Evolutionary conservation across 495 filamentous ascomycete genomes (phyloP).

Genomic region (Symbiotaphrina buchneri): DNA sequence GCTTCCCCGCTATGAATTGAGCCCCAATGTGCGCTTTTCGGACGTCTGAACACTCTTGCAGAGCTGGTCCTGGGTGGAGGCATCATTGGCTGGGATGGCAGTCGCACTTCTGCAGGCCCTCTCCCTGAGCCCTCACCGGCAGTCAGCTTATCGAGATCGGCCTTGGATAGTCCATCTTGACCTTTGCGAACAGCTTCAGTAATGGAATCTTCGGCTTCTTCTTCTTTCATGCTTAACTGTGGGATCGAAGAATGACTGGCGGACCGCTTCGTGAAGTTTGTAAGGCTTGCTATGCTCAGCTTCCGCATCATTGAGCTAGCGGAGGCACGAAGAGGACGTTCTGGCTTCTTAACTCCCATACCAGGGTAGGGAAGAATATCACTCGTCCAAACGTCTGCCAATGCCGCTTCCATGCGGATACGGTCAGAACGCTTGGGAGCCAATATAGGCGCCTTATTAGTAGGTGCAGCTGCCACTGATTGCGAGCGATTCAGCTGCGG

Average conservation of each 20-base stretch:
- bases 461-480: slow-evolving; percentile 31
- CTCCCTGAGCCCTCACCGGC: too few relatives aligned
- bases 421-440: slow-evolving; percentile 51
- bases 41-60: neutral
- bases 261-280: slow-evolving; percentile 39
- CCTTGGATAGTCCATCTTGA: slow-evolving; percentile 1
- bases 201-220: too few relatives aligned
- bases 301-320: slow-evolving; percentile 67
- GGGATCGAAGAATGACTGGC: slow-evolving; percentile 14
- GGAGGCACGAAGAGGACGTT: slow-evolving; percentile 39
- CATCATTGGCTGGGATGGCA: too few relatives aligned
- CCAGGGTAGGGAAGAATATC: slow-evolving; percentile 73
- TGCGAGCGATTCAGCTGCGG: slow-evolving; percentile 42
- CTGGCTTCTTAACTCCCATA: slow-evolving; percentile 44
- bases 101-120: too few relatives aligned
- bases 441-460: slow-evolving; percentile 34
- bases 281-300: slow-evolving; percentile 50
- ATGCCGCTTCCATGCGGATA: slow-evolving; percentile 47
- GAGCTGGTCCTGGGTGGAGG: neutral
- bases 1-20: too few relatives aligned
- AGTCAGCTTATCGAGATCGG: too few relatives aligned
- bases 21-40: slow-evolving; percentile 2
- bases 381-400: slow-evolving; percentile 67
- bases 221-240: neutral
- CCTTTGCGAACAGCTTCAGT: too few relatives aligned